Evolutionary conservation across 2,329 filamentous ascomycete genomes (phyloP).

Genomic region (Colletotrichum lupini): DNA sequence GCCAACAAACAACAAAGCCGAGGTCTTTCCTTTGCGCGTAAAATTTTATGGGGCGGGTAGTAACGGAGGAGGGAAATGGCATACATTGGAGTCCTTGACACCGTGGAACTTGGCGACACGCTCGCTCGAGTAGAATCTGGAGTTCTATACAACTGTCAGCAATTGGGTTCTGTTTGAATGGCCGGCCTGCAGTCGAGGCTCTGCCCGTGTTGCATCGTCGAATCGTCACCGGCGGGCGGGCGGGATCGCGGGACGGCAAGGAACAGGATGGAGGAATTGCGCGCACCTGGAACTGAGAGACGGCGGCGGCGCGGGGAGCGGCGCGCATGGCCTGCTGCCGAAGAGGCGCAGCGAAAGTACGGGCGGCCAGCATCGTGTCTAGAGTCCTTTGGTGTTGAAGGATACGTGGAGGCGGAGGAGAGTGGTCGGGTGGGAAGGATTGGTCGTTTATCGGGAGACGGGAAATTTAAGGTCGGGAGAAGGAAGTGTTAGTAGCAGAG

Average conservation of each 20-base stretch:
- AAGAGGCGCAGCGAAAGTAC: slow-evolving; percentile 80
- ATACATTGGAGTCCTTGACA: slow-evolving; percentile 86
- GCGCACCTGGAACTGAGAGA: slow-evolving; percentile 68
- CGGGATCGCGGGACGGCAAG: slow-evolving; percentile 27
- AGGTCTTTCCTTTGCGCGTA: slow-evolving; percentile 20
- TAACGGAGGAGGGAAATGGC: slow-evolving; percentile 43
- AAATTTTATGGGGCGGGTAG: slow-evolving; percentile 28
- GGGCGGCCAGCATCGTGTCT: slow-evolving; percentile 83
- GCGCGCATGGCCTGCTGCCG: slow-evolving; percentile 82
- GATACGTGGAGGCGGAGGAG: slow-evolving; percentile 37
- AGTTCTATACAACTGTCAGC: slow-evolving; percentile 51
- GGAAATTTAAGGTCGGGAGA: slow-evolving; percentile 26
- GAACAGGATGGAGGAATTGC: slow-evolving; percentile 39
- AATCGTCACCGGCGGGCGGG: slow-evolving; percentile 41
- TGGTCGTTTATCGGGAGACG: slow-evolving; percentile 24
- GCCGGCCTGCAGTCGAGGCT: slow-evolving; percentile 15
- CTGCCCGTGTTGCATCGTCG: slow-evolving; percentile 7
- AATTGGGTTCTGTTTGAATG: not conserved
- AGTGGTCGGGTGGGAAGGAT: slow-evolving; percentile 14
- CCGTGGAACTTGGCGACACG: slow-evolving; percentile 95
- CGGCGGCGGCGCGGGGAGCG: slow-evolving; percentile 66
- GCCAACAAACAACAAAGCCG: not conserved
- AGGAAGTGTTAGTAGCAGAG: not conserved
- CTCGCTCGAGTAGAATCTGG: slow-evolving; percentile 75
- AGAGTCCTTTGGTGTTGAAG: slow-evolving; percentile 39